Conservation (phyloP, 176 grass and related monocot species). For the Musa acuminata region DNA sequence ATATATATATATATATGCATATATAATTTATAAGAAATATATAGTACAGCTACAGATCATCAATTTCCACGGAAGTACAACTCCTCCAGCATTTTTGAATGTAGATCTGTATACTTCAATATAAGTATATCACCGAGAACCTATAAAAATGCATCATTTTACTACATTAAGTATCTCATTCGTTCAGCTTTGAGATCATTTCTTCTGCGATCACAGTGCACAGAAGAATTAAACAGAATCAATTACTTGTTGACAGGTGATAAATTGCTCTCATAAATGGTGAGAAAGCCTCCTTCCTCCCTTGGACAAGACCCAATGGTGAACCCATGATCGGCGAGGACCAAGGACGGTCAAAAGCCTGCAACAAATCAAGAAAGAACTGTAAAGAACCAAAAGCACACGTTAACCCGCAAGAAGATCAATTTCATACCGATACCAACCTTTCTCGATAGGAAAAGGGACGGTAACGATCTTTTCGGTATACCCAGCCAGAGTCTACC, state of each 20-base stretch:
- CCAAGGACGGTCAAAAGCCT: not conserved
- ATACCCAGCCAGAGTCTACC: not conserved
- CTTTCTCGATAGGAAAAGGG: not conserved
- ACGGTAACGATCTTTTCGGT: not conserved
- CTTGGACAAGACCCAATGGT: not conserved
- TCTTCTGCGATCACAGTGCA: not conserved
- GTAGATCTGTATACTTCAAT: too few species aligned
- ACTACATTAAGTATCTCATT: not conserved
- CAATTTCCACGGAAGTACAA: too few species aligned
- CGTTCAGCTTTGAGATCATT: not conserved
- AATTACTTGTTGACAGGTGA: constrained; percentile 1
- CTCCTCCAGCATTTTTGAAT: too few species aligned
- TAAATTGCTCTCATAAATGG: constrained; percentile 3
- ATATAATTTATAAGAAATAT: too few species aligned
- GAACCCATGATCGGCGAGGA: not conserved
- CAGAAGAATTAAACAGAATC: not conserved
- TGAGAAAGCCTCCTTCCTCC: not conserved
- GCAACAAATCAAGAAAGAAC: not conserved
- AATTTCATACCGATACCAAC: not conserved
- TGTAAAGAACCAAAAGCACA: not conserved
- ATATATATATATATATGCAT: too few species aligned
- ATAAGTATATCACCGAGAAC: too few species aligned
- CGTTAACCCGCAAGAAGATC: not conserved
- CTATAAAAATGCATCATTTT: not conserved
- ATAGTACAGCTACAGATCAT: too few species aligned